Conservation (phyloP, 768 basidiomycete genomes). For the Mycena venus region DNA sequence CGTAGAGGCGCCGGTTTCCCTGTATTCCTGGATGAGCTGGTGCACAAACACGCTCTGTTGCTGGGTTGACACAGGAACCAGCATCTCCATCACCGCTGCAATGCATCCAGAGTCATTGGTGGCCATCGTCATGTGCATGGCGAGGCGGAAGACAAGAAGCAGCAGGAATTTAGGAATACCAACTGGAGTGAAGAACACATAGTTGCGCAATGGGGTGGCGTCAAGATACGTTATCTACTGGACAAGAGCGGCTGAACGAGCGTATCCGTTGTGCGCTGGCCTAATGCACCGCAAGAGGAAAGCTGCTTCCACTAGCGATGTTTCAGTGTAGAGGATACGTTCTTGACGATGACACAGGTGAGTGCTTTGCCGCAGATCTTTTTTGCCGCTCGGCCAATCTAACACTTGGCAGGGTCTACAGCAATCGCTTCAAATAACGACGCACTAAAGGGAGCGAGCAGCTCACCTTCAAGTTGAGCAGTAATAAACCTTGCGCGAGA, state of each 20-base stretch:
- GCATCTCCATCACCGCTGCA: neutral
- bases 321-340: neutral
- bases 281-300: neutral
- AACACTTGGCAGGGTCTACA: neutral
- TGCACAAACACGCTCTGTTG: neutral
- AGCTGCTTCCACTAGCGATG: neutral
- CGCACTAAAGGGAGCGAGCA: too few relatives aligned
- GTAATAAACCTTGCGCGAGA: too few relatives aligned
- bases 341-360: neutral
- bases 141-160: neutral
- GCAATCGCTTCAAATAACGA: too few relatives aligned
- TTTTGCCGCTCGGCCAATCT: neutral
- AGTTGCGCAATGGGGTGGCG: neutral
- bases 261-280: neutral
- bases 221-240: neutral
- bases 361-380: neutral
- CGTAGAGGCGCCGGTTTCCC: neutral
- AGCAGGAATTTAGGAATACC: neutral
- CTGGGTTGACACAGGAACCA: neutral
- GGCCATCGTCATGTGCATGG: conserved; percentile 1
- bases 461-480: too few relatives aligned
- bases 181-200: neutral
- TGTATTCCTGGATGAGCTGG: too few relatives aligned
- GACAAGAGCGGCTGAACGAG: neutral
- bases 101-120: neutral